Percentiles rank a stretch among this genome's conserved stretches.
Conservation (phyloP, 768 basidiomycete genomes). For the Russula compacta region DNA sequence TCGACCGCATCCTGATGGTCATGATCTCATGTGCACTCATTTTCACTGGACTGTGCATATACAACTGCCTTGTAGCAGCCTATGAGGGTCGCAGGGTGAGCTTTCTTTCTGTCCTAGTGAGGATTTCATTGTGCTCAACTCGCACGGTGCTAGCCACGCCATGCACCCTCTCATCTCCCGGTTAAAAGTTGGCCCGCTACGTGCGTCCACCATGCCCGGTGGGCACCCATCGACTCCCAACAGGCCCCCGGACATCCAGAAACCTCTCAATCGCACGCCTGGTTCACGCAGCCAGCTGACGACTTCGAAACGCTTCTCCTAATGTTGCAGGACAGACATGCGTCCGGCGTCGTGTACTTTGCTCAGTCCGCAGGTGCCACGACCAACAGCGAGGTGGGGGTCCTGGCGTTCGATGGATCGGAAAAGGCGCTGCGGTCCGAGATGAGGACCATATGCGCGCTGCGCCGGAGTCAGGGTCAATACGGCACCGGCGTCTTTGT, state of each 20-base stretch:
- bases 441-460: not conserved
- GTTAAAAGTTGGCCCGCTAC: not conserved
- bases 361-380: not conserved
- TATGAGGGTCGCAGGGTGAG: constrained; percentile 1
- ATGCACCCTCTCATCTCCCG: not conserved
- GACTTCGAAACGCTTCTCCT: not conserved
- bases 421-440: not conserved
- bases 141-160: not conserved
- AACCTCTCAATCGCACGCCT: not conserved
- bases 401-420: not conserved
- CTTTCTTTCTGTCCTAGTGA: not conserved
- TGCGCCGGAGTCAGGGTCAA: not conserved
- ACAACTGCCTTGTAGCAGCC: not conserved
- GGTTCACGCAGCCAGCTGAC: not conserved
- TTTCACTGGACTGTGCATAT: not conserved
- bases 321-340: not conserved
- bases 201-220: not conserved
- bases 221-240: not conserved
- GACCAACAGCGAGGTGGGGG: not conserved
- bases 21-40: not conserved
- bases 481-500: not conserved
- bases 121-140: not conserved
- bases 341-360: not conserved
- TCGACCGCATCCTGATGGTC: not conserved
- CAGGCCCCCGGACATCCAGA: not conserved